Evolutionary conservation across 495 filamentous ascomycete species (phyloP).

Genomic region (Usnea hakonensis): DNA sequence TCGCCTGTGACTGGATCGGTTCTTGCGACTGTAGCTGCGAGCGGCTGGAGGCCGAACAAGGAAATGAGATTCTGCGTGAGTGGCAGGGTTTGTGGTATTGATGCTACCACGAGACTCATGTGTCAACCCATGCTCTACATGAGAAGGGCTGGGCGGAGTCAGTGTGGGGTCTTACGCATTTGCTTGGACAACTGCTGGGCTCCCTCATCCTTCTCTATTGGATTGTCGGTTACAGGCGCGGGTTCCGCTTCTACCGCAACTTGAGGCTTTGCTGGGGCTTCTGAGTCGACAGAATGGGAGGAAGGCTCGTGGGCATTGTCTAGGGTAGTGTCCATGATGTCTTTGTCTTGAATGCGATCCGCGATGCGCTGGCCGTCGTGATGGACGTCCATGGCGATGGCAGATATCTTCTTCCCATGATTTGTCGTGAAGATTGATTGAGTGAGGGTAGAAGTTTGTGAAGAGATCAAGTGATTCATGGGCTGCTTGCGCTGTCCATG

Average conservation of each 20-base stretch:
- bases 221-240: constrained; percentile 6
- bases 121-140: constrained; percentile 20
- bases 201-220: constrained; percentile 6
- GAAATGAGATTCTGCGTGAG: constrained; percentile 55
- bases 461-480: constrained; percentile 15
- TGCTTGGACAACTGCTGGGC: constrained; percentile 8
- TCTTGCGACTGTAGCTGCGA: constrained; percentile 58
- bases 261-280: neutral
- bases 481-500: neutral
- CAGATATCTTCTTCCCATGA: constrained; percentile 24
- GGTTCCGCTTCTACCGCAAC: neutral
- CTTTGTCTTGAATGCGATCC: constrained; percentile 8
- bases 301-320: constrained; percentile 2
- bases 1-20: constrained; percentile 57
- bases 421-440: constrained; percentile 9
- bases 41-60: constrained; percentile 50
- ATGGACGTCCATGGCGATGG: constrained; percentile 24
- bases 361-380: constrained; percentile 15
- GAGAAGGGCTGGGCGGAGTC: constrained; percentile 12
- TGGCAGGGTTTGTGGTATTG: constrained; percentile 39
- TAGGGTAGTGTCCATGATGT: constrained; percentile 20
- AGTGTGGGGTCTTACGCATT: constrained; percentile 24
- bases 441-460: constrained; percentile 10
- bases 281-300: neutral
- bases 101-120: constrained; percentile 18